phyloP scores from a whole-genome alignment of 495 filamentous ascomycete species.

The Xylaria cubensis region DNA sequence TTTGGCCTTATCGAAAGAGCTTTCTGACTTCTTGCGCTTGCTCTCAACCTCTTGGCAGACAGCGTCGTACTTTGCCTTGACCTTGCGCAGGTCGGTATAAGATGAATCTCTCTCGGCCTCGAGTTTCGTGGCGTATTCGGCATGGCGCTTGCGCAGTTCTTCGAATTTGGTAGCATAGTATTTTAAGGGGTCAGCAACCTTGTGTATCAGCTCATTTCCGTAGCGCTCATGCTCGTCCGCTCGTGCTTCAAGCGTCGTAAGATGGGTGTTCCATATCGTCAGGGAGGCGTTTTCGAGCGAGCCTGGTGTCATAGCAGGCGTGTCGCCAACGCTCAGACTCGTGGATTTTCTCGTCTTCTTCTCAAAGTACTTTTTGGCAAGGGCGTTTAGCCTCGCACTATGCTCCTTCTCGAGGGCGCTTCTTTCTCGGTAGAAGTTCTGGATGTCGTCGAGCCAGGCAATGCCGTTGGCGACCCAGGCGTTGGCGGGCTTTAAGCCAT shows the following conservation, averaged over 20 bases:
- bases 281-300: slow-evolving; percentile 95
- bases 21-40: slow-evolving; percentile 91
- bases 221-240: slow-evolving; percentile 89
- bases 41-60: slow-evolving; percentile 95
- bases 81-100: slow-evolving; percentile 86
- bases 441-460: slow-evolving; percentile 93
- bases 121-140: slow-evolving; percentile 84
- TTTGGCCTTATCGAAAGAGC: slow-evolving; percentile 85
- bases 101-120: slow-evolving; percentile 85
- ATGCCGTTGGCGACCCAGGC: slow-evolving; percentile 90
- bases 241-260: slow-evolving; percentile 84
- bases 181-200: slow-evolving; percentile 87
- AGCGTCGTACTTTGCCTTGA: slow-evolving; percentile 90
- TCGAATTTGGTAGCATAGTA: slow-evolving; percentile 76
- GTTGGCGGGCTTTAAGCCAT: slow-evolving; percentile 94
- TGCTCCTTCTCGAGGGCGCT: slow-evolving; percentile 97
- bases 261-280: slow-evolving; percentile 95
- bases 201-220: slow-evolving; percentile 72
- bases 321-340: slow-evolving; percentile 91
- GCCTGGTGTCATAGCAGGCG: slow-evolving; percentile 88
- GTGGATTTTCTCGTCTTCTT: slow-evolving; percentile 92
- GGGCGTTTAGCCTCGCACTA: slow-evolving; percentile 78
- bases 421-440: slow-evolving; percentile 95
- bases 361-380: slow-evolving; percentile 96
- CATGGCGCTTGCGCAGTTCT: slow-evolving; percentile 89